phyloP scores from a whole-genome alignment of 805 yeast genomes.

The Zygosaccharomyces lentus region DNA sequence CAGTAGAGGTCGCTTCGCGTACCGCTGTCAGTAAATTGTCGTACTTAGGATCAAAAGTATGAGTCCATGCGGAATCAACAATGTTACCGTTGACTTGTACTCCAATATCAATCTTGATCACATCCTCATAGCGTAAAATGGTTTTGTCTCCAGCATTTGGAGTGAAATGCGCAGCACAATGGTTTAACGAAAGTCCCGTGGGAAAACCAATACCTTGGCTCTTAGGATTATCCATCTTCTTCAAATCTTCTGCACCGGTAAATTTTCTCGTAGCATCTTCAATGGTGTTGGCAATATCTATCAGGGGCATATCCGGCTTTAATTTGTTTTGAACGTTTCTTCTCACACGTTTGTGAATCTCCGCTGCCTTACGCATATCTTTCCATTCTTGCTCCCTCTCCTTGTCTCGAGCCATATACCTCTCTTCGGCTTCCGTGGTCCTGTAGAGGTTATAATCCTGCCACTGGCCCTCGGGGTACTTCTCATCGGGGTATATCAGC shows the following conservation, averaged over 20 bases:
- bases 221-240: slow-evolving; percentile 38
- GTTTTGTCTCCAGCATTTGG: slow-evolving; percentile 93
- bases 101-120: slow-evolving; percentile 94
- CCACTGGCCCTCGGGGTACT: slow-evolving; percentile 86
- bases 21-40: slow-evolving; percentile 81
- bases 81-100: slow-evolving; percentile 94
- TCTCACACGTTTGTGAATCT: slow-evolving; percentile 88
- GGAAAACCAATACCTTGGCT: slow-evolving; percentile 95
- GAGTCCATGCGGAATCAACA: slow-evolving; percentile 92
- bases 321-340: slow-evolving; percentile 67
- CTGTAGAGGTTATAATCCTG: slow-evolving; percentile 60
- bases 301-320: slow-evolving; percentile 89
- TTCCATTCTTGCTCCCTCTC: slow-evolving; percentile 63
- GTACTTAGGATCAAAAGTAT: slow-evolving; percentile 79
- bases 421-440: slow-evolving; percentile 79
- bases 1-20: slow-evolving; percentile 88
- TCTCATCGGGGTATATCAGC: slow-evolving; percentile 61
- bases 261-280: slow-evolving; percentile 79
- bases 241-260: slow-evolving; percentile 57
- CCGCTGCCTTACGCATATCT: slow-evolving; percentile 93
- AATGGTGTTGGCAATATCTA: slow-evolving; percentile 82
- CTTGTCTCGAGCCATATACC: slow-evolving; percentile 59
- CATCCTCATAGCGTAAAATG: slow-evolving; percentile 78
- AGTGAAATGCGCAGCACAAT: slow-evolving; percentile 96
- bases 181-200: slow-evolving; percentile 90